These are phyloP conservation scores for Rhamnella rubrinervis DNA, from an alignment of 331 rosid species.

Conservation along the genomic window DNA sequence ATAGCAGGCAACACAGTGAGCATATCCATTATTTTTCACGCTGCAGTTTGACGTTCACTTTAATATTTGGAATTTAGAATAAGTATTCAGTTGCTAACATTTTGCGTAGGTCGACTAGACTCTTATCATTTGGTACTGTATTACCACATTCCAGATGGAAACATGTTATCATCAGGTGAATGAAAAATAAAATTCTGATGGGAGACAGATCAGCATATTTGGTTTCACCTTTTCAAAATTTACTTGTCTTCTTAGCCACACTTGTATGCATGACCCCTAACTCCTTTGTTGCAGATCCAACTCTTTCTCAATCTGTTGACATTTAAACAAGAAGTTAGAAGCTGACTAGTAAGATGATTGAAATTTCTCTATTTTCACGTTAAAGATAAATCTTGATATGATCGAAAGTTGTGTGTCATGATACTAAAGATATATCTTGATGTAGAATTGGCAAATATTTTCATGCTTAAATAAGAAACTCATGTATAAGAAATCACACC, in stretches of 20 bases:
- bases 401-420: not conserved
- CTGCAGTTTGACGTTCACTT: not conserved
- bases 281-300: not conserved
- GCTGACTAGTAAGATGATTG: not conserved
- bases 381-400: not conserved
- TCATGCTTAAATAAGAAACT: too few relatives aligned
- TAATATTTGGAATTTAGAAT: not conserved
- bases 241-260: not conserved
- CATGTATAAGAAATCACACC: too few relatives aligned
- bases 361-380: not conserved
- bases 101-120: not conserved
- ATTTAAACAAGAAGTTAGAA: not conserved
- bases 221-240: not conserved
- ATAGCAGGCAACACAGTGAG: not conserved
- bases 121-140: not conserved
- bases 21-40: not conserved
- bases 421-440: not conserved
- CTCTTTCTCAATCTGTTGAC: not conserved
- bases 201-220: not conserved
- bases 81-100: not conserved
- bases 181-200: not conserved
- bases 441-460: not conserved
- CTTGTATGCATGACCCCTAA: not conserved
- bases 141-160: not conserved
- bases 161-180: not conserved